Conservation (phyloP, 2,329 filamentous ascomycete species). For the Alternaria sp. region DNA sequence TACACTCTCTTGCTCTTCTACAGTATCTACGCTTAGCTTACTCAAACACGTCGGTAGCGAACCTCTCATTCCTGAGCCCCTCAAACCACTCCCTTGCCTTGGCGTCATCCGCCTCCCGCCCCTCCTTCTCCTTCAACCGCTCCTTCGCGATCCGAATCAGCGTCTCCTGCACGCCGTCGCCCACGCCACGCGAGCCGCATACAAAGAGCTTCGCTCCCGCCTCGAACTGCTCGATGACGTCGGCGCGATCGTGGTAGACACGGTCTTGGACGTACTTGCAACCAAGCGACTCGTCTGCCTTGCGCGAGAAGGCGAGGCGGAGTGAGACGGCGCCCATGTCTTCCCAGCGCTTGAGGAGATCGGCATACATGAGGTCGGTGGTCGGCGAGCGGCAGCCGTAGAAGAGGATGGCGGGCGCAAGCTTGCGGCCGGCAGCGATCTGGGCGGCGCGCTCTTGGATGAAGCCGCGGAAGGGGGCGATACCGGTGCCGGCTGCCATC, state of each 20-base stretch:
- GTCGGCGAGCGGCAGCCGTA: constrained; percentile 65
- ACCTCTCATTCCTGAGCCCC: constrained; percentile 52
- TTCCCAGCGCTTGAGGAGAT: constrained; percentile 67
- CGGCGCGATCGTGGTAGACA: constrained; percentile 56
- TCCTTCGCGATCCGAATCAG: constrained; percentile 55
- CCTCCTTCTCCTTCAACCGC: constrained; percentile 47
- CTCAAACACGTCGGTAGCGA: constrained; percentile 13
- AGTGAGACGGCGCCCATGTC: constrained; percentile 66
- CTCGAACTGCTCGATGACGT: constrained; percentile 55
- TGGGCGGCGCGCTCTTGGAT: constrained; percentile 52
- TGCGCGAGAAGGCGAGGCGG: constrained; percentile 64
- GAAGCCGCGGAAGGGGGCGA: constrained; percentile 54
- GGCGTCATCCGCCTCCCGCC: constrained; percentile 47
- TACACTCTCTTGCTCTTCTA: not conserved
- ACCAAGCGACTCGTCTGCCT: constrained; percentile 52
- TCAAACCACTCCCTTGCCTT: constrained; percentile 56
- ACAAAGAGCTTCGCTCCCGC: constrained; percentile 66
- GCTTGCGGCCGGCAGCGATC: constrained; percentile 55
- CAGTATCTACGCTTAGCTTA: not conserved
- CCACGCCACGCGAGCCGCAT: constrained; percentile 64
- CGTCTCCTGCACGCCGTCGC: constrained; percentile 52
- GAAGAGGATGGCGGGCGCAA: constrained; percentile 70
- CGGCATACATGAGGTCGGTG: constrained; percentile 66
- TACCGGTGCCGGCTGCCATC: constrained; percentile 48
- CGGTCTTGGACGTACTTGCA: constrained; percentile 62